A percentile compares a stretch with the other conserved stretches of the same genome.
phyloP scores from a whole-genome alignment of 2,329 filamentous ascomycete genomes.

The Ascochyta koolunga region DNA sequence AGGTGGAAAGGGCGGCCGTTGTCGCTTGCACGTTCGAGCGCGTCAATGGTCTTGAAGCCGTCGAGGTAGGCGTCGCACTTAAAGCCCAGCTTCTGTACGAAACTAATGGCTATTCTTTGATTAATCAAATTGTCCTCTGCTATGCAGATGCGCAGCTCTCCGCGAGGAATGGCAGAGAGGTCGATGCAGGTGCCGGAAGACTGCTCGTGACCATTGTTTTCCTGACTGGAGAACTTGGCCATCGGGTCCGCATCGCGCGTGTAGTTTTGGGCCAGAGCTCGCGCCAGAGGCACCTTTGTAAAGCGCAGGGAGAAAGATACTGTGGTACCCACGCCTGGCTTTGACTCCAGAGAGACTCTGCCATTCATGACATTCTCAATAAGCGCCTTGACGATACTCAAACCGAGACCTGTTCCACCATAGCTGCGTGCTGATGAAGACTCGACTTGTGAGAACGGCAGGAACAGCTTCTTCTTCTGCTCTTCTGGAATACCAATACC shows the following conservation, averaged over 20 bases:
- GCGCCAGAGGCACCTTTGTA: constrained; percentile 74
- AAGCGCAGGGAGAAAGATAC: constrained; percentile 85
- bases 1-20: constrained; percentile 84
- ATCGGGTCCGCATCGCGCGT: constrained; percentile 59
- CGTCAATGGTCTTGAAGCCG: constrained; percentile 85
- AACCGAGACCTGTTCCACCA: constrained; percentile 85
- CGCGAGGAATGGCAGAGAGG: constrained; percentile 74
- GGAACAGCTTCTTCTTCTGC: constrained; percentile 83
- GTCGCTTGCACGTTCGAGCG: constrained; percentile 72
- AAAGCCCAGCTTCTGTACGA: constrained; percentile 85
- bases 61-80: constrained; percentile 89
- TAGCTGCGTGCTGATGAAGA: constrained; percentile 89
- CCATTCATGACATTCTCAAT: constrained; percentile 93
- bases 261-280: constrained; percentile 54
- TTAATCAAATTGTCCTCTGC: constrained; percentile 97
- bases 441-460: constrained; percentile 92
- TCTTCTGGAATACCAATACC: constrained; percentile 89
- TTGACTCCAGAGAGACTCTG: constrained; percentile 79
- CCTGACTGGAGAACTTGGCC: constrained; percentile 60
- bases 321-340: constrained; percentile 71
- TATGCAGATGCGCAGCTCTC: constrained; percentile 85
- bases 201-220: constrained; percentile 52
- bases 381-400: constrained; percentile 93
- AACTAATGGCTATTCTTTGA: constrained; percentile 90
- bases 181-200: constrained; percentile 44